These are phyloP conservation scores for Scutellaria barbata DNA, from an alignment of 257 asterid genomes.

Conservation along the genomic window DNA sequence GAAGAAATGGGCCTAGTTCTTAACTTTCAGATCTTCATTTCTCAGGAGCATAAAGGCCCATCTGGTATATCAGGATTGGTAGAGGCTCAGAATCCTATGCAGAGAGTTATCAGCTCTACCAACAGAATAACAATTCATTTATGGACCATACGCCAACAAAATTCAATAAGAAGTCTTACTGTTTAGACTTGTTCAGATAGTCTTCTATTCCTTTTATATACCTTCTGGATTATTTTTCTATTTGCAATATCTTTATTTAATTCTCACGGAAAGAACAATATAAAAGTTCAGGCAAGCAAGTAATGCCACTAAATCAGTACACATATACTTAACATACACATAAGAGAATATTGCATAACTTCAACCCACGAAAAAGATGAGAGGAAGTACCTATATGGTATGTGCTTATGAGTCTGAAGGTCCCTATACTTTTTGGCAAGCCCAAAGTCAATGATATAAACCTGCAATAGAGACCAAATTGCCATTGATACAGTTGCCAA, in stretches of 20 bases:
- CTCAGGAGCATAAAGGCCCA: slow-evolving; percentile 1
- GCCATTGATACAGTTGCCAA: slow-evolving; percentile 24
- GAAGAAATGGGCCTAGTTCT: not conserved
- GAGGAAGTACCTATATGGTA: slow-evolving; percentile 69
- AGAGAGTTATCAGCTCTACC: slow-evolving; percentile 11
- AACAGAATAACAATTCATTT: not conserved
- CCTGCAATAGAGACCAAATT: slow-evolving; percentile 51
- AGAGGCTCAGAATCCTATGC: not conserved
- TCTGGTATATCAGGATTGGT: not conserved
- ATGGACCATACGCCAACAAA: slow-evolving; percentile 20
- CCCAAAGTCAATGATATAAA: slow-evolving; percentile 84
- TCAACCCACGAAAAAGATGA: slow-evolving; percentile 20
- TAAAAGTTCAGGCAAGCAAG: slow-evolving; percentile 9
- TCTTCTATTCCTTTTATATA: not conserved
- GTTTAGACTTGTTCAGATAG: too few relatives aligned
- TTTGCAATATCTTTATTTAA: not conserved
- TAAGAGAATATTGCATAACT: slow-evolving; percentile 16
- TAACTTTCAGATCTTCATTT: slow-evolving; percentile 13
- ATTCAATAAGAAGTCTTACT: too few relatives aligned
- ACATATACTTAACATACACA: slow-evolving; percentile 2
- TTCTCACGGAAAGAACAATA: slow-evolving; percentile 6
- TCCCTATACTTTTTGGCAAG: slow-evolving; percentile 90
- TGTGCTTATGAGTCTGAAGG: slow-evolving; percentile 76
- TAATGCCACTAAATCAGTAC: slow-evolving; percentile 16
- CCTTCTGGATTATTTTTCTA: not conserved